These are phyloP conservation scores for Nemania serpens DNA, from an alignment of 2,329 filamentous ascomycete species.

Conservation along the genomic window DNA sequence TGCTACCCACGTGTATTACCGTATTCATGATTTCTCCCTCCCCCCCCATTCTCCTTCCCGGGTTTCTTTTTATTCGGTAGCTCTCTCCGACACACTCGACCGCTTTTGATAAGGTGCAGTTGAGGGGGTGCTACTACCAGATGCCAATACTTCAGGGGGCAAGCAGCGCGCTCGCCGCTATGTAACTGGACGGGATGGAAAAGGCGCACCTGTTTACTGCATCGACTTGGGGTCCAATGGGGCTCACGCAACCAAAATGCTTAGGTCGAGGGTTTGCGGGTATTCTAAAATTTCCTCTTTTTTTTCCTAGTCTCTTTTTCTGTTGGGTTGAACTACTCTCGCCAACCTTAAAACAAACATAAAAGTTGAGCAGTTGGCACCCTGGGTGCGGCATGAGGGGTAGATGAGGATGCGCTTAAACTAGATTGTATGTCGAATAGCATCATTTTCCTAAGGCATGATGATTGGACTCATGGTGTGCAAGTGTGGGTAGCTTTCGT, in stretches of 20 bases:
- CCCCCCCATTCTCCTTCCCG: constrained; percentile 3
- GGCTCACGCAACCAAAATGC: constrained; percentile 10
- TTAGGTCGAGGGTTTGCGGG: constrained; percentile 2
- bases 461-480: constrained; percentile 35
- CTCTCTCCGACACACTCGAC: background rate
- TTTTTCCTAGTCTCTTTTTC: constrained; percentile 12
- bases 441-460: constrained; percentile 45
- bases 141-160: constrained; percentile 6
- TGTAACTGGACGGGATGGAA: constrained; percentile 26
- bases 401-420: constrained; percentile 41
- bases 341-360: constrained; percentile 9
- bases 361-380: constrained; percentile 17
- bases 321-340: background rate
- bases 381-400: constrained; percentile 27
- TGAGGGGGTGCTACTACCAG: background rate
- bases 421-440: constrained; percentile 52
- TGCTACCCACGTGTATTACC: too few species aligned
- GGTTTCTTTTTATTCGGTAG: constrained; percentile 1
- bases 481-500: constrained; percentile 25
- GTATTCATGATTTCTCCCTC: background rate
- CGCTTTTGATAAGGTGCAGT: background rate
- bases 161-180: constrained; percentile 19
- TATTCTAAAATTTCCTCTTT: constrained; percentile 15
- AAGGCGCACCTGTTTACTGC: constrained; percentile 24
- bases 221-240: constrained; percentile 18